Evolutionary conservation across 805 yeast species (phyloP).

Genomic region (Pichia pseudocactophila): DNA sequence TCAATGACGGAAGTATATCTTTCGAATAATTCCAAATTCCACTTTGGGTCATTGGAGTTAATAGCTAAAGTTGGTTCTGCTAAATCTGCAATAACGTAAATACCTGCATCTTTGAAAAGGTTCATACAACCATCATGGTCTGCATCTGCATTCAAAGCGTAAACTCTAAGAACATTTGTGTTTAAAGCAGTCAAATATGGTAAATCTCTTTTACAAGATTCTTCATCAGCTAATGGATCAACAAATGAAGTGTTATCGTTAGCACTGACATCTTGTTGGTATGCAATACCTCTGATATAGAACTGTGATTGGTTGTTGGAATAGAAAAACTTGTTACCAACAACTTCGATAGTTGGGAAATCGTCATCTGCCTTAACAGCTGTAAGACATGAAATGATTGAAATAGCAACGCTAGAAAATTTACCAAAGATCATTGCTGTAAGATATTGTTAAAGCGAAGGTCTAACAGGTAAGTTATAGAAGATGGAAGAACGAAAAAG

Average conservation of each 20-base stretch:
- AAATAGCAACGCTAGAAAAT: slow-evolving; percentile 23
- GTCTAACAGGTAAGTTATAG: background rate
- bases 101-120: slow-evolving; percentile 61
- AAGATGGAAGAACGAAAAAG: no score
- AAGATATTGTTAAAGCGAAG: background rate
- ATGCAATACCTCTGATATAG: slow-evolving; percentile 70
- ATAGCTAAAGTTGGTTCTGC: slow-evolving; percentile 59
- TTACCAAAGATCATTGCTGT: slow-evolving; percentile 30
- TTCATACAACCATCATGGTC: slow-evolving; percentile 68
- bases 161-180: slow-evolving; percentile 70
- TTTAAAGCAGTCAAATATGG: slow-evolving; percentile 56
- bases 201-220: slow-evolving; percentile 60
- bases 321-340: slow-evolving; percentile 71
- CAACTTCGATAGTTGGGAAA: slow-evolving; percentile 59
- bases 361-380: slow-evolving; percentile 31
- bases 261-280: slow-evolving; percentile 59
- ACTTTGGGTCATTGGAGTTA: slow-evolving; percentile 51
- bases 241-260: slow-evolving; percentile 37
- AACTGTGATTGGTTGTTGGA: slow-evolving; percentile 74
- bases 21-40: slow-evolving; percentile 53
- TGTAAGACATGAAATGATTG: slow-evolving; percentile 16
- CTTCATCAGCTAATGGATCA: slow-evolving; percentile 63
- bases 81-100: slow-evolving; percentile 73
- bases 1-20: slow-evolving; percentile 69
- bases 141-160: slow-evolving; percentile 54